phyloP scores from a whole-genome alignment of 2,329 filamentous ascomycete genomes.

The Aspergillus niger region DNA sequence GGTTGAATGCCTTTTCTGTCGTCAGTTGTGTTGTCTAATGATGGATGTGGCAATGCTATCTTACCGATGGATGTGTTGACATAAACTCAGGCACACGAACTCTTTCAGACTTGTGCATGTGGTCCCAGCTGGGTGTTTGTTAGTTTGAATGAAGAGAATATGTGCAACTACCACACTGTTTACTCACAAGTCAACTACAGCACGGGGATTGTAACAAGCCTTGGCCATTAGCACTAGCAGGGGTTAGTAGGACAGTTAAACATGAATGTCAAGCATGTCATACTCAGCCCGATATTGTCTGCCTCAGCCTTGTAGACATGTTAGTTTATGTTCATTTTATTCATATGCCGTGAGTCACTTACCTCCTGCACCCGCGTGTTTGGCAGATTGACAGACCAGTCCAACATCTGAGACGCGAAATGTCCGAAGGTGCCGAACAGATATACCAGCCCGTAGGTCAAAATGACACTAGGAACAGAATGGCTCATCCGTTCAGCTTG shows the following conservation, averaged over 20 bases:
- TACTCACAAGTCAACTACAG: slow-evolving; percentile 54
- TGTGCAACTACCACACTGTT: neutral
- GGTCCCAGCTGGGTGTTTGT: slow-evolving; percentile 44
- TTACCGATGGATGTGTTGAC: slow-evolving; percentile 60
- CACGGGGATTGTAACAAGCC: slow-evolving; percentile 60
- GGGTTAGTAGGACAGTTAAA: slow-evolving; percentile 17
- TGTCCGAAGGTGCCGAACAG: slow-evolving; percentile 46
- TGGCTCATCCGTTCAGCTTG: slow-evolving; percentile 57
- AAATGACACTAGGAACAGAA: slow-evolving; percentile 18
- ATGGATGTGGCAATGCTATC: neutral
- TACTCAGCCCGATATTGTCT: slow-evolving; percentile 62
- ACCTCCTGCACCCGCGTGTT: slow-evolving; percentile 61
- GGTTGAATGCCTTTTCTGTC: slow-evolving; percentile 36
- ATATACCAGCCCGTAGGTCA: slow-evolving; percentile 32
- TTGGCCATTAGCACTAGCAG: slow-evolving; percentile 61
- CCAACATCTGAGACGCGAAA: slow-evolving; percentile 32
- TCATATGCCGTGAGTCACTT: slow-evolving; percentile 9
- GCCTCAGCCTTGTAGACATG: slow-evolving; percentile 53
- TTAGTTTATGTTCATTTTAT: slow-evolving; percentile 8
- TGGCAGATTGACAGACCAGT: slow-evolving; percentile 53
- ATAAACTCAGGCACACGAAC: slow-evolving; percentile 52
- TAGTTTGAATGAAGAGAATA: neutral
- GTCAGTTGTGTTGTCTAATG: slow-evolving; percentile 7
- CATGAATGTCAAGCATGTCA: slow-evolving; percentile 4
- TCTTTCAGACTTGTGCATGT: slow-evolving; percentile 53